phyloP scores from a whole-genome alignment of 129 eudicot genomes.

The Saussurea involucrata region DNA sequence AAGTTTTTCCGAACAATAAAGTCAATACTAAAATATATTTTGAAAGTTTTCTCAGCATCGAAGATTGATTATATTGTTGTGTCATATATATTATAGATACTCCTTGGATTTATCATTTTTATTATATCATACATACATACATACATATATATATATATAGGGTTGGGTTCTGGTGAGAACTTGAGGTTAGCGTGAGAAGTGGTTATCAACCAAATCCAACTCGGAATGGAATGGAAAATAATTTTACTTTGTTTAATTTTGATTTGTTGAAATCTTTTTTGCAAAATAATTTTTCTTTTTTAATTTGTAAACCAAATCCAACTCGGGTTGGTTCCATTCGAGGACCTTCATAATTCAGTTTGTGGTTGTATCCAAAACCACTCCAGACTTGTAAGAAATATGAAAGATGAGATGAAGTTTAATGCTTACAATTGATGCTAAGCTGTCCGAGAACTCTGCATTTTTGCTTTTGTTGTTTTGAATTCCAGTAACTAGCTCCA shows the following conservation, averaged over 20 bases:
- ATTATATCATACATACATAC: no score
- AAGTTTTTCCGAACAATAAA: no score
- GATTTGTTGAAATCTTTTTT: background rate
- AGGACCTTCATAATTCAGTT: background rate
- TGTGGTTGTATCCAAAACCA: background rate
- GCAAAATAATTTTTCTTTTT: background rate
- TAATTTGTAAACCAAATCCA: background rate
- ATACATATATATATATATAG: no score
- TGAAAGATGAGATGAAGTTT: background rate
- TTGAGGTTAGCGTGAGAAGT: no score
- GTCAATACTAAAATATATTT: no score
- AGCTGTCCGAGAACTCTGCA: constrained; percentile 54
- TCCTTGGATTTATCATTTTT: no score
- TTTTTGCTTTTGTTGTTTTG: constrained; percentile 50
- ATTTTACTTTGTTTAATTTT: background rate
- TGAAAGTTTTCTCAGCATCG: no score
- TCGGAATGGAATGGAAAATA: no score
- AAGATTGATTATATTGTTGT: no score
- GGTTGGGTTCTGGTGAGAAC: no score
- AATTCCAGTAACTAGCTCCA: constrained; percentile 67
- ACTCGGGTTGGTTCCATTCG: background rate
- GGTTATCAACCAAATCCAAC: no score
- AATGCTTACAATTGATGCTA: constrained; percentile 48
- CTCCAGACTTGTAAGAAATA: background rate
- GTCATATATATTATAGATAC: no score